These are phyloP conservation scores for Sporothrix pallida DNA, from an alignment of 2,329 filamentous ascomycete genomes.

Conservation along the genomic window DNA sequence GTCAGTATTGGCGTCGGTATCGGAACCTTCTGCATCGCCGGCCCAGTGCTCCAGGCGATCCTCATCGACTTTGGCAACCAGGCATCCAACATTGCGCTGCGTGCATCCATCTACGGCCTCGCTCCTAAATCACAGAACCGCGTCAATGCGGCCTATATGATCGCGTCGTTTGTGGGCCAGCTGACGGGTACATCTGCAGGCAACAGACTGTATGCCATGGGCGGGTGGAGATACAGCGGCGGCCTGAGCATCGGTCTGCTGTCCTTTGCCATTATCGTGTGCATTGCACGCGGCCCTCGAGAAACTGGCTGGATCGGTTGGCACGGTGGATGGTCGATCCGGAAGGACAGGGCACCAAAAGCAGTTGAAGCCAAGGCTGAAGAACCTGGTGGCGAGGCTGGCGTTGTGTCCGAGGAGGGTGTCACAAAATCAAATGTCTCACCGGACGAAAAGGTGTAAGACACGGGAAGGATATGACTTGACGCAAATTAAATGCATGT, in stretches of 20 bases:
- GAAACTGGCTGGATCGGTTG: constrained; percentile 53
- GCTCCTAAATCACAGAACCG: constrained; percentile 74
- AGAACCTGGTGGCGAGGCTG: constrained; percentile 9
- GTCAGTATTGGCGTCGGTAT: constrained; percentile 72
- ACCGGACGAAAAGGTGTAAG: neutral
- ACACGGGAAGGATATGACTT: neutral
- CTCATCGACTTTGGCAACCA: constrained; percentile 74
- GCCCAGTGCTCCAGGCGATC: constrained; percentile 74
- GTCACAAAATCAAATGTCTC: neutral
- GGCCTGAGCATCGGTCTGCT: constrained; percentile 50
- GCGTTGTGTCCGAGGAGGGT: neutral
- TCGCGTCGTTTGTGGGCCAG: constrained; percentile 75
- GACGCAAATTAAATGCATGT: neutral
- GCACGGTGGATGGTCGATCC: constrained; percentile 50
- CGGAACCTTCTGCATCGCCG: constrained; percentile 69
- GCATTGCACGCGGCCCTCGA: constrained; percentile 48
- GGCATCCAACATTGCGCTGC: constrained; percentile 74
- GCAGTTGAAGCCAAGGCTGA: neutral
- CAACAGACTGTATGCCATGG: constrained; percentile 57
- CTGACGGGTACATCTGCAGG: constrained; percentile 70
- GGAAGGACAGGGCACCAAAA: constrained; percentile 36
- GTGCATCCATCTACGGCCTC: constrained; percentile 71
- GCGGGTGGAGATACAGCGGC: constrained; percentile 58
- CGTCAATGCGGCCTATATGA: constrained; percentile 84
- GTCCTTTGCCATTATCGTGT: constrained; percentile 46